These are phyloP conservation scores for Tolypocladium sp. DNA, from an alignment of 2,329 filamentous ascomycete genomes.

Conservation along the genomic window DNA sequence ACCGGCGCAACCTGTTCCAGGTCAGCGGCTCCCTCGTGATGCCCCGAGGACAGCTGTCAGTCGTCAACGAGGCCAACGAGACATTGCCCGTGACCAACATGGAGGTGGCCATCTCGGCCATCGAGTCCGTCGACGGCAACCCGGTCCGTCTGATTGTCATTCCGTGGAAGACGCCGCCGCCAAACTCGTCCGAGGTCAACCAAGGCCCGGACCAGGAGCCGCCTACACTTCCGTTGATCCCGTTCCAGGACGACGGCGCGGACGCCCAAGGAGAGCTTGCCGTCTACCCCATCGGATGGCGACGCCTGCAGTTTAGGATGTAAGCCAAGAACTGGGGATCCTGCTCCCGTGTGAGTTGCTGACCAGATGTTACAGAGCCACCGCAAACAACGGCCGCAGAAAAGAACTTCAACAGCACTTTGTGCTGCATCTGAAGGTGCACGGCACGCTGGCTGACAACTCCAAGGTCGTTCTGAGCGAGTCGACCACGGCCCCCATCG, in stretches of 20 bases:
- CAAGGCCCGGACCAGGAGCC: slow-evolving; percentile 75
- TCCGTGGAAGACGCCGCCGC: slow-evolving; percentile 92
- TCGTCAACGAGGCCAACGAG: slow-evolving; percentile 77
- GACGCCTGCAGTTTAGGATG: slow-evolving; percentile 84
- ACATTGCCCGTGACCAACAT: slow-evolving; percentile 73
- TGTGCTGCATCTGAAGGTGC: slow-evolving; percentile 76
- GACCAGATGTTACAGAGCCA: slow-evolving; percentile 48
- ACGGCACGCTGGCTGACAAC: slow-evolving; percentile 77
- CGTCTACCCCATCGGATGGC: slow-evolving; percentile 90
- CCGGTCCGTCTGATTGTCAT: slow-evolving; percentile 91
- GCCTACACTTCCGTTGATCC: slow-evolving; percentile 65
- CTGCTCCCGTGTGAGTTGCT: neutral
- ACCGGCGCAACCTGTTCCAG: slow-evolving; percentile 90
- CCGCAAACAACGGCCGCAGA: slow-evolving; percentile 87
- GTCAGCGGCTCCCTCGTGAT: slow-evolving; percentile 84
- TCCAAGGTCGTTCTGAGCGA: slow-evolving; percentile 74
- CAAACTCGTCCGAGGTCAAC: slow-evolving; percentile 59
- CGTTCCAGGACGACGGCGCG: slow-evolving; percentile 51
- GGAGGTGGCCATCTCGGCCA: slow-evolving; percentile 84
- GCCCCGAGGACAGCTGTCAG: slow-evolving; percentile 66
- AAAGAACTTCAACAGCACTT: slow-evolving; percentile 98
- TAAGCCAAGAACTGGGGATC: slow-evolving; percentile 23
- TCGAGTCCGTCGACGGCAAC: slow-evolving; percentile 90
- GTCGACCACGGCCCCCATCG: slow-evolving; percentile 80
- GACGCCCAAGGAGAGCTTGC: slow-evolving; percentile 70